phyloP scores from a whole-genome alignment of 768 basidiomycete species.

The Tricholoma flavovirens region DNA sequence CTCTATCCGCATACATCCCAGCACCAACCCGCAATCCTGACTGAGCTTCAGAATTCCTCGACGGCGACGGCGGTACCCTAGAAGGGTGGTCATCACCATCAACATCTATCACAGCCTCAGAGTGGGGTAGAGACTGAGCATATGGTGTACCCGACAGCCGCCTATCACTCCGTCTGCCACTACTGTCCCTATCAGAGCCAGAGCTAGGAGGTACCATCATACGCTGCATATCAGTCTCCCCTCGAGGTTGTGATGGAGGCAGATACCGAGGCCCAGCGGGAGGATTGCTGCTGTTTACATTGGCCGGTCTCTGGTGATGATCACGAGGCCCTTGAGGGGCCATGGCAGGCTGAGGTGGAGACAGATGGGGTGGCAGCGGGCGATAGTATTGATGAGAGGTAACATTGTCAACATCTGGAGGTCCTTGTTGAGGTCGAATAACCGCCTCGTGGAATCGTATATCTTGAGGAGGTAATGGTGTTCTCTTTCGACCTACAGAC shows the following conservation, averaged over 20 bases:
- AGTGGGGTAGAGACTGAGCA: conserved; percentile 8
- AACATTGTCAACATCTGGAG: neutral
- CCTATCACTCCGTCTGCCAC: conserved; percentile 7
- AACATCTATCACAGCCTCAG: conserved; percentile 23
- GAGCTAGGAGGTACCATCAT: neutral
- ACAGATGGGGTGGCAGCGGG: neutral
- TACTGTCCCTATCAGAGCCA: neutral
- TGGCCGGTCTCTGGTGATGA: neutral
- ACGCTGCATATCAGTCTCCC: neutral
- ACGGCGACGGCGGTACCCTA: conserved; percentile 11
- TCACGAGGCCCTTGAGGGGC: conserved; percentile 3
- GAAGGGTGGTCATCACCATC: conserved; percentile 18
- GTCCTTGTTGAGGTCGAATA: conserved; percentile 6
- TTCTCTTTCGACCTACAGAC: conserved; percentile 32
- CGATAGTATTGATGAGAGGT: conserved; percentile 4
- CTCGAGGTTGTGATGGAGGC: conserved; percentile 5
- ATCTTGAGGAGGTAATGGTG: conserved; percentile 40
- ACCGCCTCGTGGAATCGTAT: conserved; percentile 29
- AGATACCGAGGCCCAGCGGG: conserved; percentile 12
- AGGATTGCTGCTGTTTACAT: neutral
- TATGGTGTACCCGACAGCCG: conserved; percentile 4
- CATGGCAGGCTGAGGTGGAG: conserved; percentile 1
- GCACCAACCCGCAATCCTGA: conserved; percentile 10
- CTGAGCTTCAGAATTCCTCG: conserved; percentile 3
- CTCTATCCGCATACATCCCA: conserved; percentile 28